Conservation (phyloP, 305 asterid species). For the Petunia hybrid region DNA sequence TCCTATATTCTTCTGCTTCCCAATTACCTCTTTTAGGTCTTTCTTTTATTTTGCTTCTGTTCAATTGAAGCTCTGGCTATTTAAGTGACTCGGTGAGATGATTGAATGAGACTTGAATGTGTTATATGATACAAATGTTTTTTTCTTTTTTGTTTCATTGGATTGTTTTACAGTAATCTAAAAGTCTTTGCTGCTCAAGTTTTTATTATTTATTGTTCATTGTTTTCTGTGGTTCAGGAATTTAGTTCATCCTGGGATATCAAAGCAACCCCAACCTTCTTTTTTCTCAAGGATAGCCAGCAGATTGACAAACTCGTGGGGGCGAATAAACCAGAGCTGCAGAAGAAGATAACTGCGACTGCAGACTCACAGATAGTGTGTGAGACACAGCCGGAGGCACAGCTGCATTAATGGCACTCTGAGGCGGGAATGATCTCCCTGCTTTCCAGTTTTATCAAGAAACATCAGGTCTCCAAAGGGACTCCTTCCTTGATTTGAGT, state of each 20-base stretch:
- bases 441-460: slow-evolving; percentile 22
- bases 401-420: slow-evolving; percentile 26
- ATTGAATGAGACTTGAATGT: not conserved
- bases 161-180: slow-evolving; percentile 24
- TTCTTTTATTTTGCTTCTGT: not conserved
- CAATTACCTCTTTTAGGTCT: not conserved
- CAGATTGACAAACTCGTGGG: slow-evolving; percentile 95
- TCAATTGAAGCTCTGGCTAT: not conserved
- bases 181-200: slow-evolving; percentile 3
- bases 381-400: slow-evolving; percentile 33
- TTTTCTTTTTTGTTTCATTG: not conserved
- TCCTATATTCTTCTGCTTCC: not conserved
- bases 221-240: slow-evolving; percentile 56
- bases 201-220: not conserved
- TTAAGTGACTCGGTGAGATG: slow-evolving; percentile 1
- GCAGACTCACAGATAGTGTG: slow-evolving; percentile 53
- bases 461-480: not conserved
- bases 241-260: slow-evolving; percentile 96
- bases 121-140: not conserved
- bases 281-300: slow-evolving; percentile 86
- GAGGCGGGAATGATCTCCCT: slow-evolving; percentile 25
- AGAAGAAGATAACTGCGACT: slow-evolving; percentile 73
- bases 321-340: slow-evolving; percentile 94
- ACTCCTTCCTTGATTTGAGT: not conserved
- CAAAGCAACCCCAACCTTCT: slow-evolving; percentile 99